Conservation (phyloP, 2,329 filamentous ascomycete genomes). For the Metarhizium anisopliae region DNA sequence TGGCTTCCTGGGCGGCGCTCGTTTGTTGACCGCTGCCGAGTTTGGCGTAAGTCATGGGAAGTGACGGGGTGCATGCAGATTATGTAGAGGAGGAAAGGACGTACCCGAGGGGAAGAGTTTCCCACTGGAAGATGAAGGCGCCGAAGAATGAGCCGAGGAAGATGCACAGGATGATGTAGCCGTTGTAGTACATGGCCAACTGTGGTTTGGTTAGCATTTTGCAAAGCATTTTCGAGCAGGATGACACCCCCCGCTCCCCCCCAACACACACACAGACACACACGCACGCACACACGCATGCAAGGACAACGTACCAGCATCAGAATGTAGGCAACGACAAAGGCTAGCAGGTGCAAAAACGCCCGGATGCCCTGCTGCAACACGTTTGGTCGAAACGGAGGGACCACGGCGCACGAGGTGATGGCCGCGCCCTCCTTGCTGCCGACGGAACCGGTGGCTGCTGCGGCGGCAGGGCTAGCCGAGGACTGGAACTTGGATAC, state of each 20-base stretch:
- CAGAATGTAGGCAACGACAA: constrained; percentile 68
- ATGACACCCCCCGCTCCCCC: no score
- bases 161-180: constrained; percentile 74
- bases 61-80: neutral
- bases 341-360: constrained; percentile 59
- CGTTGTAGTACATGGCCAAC: constrained; percentile 53
- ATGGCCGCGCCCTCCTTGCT: constrained; percentile 12
- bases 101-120: constrained; percentile 31
- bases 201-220: constrained; percentile 10
- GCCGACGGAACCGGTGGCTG: constrained; percentile 10
- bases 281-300: no score
- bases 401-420: constrained; percentile 10
- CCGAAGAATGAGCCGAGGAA: constrained; percentile 69
- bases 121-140: constrained; percentile 66
- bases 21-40: constrained; percentile 16
- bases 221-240: no score
- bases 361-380: constrained; percentile 60
- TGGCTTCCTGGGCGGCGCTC: constrained; percentile 27
- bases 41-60: neutral
- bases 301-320: constrained; percentile 44
- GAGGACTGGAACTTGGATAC: constrained; percentile 21
- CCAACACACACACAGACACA: no score
- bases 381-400: constrained; percentile 45
- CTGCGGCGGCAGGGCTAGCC: constrained; percentile 3
- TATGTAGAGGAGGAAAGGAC: constrained; percentile 1